Evolutionary conservation across 2,329 filamentous ascomycete genomes (phyloP), one percentile per base, ranked within the genome.

Genomic region (Colletotrichum magnum): DNA sequence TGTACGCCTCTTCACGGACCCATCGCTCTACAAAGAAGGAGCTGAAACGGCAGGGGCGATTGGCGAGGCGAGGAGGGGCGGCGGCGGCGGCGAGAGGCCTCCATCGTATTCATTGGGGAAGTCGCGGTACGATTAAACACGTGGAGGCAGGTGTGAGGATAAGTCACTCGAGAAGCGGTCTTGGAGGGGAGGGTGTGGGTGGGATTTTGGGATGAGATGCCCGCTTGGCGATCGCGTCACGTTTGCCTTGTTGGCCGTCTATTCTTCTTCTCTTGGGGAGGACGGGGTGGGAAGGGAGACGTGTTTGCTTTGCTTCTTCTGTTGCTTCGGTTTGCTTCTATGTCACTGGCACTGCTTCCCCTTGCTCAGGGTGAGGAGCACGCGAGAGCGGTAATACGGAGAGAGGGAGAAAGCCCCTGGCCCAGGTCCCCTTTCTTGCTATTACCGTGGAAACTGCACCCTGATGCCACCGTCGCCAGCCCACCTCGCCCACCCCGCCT

Each of bases 301-400:
- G 5, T 52, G 50, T 51, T 51, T 32, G 21, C 21, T 52, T 45
- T 50, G 26, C 41, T 24, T 10, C 5, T 61, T 28, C 43, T 50
- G 18, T 56, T 50, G 62, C n/a, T 66, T 69, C 62, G 62, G 66
- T 66, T 48, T 57, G 56, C 50, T 66, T 66, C 66, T 52, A 45
- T 50, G 43, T 48, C 52, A 43, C 28, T 51, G 45, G 5, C 52
- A 43, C 28, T 51, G 45, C 15, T 36, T 36, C 7, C 32, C 32
- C 32, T 36, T 36, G 32, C 32, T 36, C 32, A 36, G 32, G 32
- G 18, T 18, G 18, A 18, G 18, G 32, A 10, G 4, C 32, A 36
- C 10, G 21, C 21, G 21, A 24, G 21, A 24, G 21, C 18, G 18
- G 18, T 18, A 18, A 18, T 18, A 18, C 18, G 3, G 21, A 24